These are phyloP conservation scores for Paracoccidioides brasiliensis DNA, from an alignment of 2,329 filamentous ascomycete genomes.

Conservation along the genomic window DNA sequence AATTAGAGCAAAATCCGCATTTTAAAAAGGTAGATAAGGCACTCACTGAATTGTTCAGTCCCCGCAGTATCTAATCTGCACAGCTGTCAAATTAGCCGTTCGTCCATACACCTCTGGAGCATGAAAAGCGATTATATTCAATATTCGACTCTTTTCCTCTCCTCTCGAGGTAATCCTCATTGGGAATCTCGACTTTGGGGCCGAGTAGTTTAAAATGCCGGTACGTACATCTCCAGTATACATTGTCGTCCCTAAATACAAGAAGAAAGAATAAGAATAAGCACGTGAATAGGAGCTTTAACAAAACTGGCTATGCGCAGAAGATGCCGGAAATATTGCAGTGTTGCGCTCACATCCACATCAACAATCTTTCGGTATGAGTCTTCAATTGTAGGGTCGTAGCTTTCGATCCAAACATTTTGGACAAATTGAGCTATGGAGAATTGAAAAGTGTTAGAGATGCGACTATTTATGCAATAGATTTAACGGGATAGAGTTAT, in stretches of 20 bases:
- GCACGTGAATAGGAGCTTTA: neutral
- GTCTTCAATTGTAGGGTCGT: constrained; percentile 79
- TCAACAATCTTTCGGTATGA: constrained; percentile 80
- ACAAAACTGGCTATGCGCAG: neutral
- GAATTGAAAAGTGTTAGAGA: neutral
- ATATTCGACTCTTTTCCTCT: neutral
- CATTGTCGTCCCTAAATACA: constrained; percentile 62
- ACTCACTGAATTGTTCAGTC: constrained; percentile 83
- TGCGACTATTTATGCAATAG: neutral
- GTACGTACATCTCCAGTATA: constrained; percentile 69
- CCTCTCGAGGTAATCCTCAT: neutral
- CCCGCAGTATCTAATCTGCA: constrained; percentile 72
- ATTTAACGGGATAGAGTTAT: neutral
- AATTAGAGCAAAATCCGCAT: constrained; percentile 1
- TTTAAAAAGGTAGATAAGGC: neutral
- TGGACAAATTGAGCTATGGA: constrained; percentile 74
- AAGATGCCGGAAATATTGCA: neutral
- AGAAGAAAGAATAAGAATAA: neutral
- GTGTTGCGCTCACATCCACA: constrained; percentile 58
- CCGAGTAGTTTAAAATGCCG: neutral
- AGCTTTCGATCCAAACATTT: constrained; percentile 87
- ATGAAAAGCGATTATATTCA: neutral
- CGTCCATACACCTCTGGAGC: neutral
- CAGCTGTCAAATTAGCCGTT: constrained; percentile 4
- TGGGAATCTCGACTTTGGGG: neutral